Percentiles rank a stretch among this genome's conserved stretches.
Evolutionary conservation across 208 protist species (phyloP).

Genomic region (Crithidia mellificae): DNA sequence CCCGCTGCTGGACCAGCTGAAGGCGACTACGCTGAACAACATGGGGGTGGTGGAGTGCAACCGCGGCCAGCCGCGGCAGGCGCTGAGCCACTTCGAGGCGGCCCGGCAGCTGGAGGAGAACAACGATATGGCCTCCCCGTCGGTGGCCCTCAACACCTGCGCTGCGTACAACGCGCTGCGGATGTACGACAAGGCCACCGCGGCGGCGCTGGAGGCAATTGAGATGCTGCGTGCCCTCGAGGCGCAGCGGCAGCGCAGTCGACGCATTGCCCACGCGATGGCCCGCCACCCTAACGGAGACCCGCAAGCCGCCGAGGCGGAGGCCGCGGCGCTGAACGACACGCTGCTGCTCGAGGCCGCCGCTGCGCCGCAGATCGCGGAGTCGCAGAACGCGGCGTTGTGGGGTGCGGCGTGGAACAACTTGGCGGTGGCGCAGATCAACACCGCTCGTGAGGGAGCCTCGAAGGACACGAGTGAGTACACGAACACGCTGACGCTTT

Average conservation of each 20-base stretch:
- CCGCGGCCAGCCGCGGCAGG: constrained; percentile 75
- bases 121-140: constrained; percentile 72
- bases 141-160: constrained; percentile 83
- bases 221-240: constrained; percentile 82
- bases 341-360: constrained; percentile 39
- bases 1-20: constrained; percentile 66
- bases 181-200: constrained; percentile 86
- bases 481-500: constrained; percentile 67
- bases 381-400: constrained; percentile 75
- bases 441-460: constrained; percentile 52
- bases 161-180: constrained; percentile 83
- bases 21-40: constrained; percentile 85
- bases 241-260: constrained; percentile 50
- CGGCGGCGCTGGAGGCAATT: constrained; percentile 83
- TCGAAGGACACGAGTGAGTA: constrained; percentile 61
- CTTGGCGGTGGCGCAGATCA: constrained; percentile 82
- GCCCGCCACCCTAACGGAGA: constrained; percentile 3
- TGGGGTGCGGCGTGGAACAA: constrained; percentile 92
- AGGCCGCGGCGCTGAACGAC: constrained; percentile 25
- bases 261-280: constrained; percentile 15
- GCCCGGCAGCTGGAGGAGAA: constrained; percentile 80
- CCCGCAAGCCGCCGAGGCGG: constrained; percentile 9
- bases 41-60: constrained; percentile 88
- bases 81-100: constrained; percentile 83
- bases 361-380: constrained; percentile 49